A percentile compares a stretch with the other conserved stretches of the same genome.
Evolutionary conservation across 768 basidiomycete species (phyloP).

Genomic region (Boletus barrowsii): DNA sequence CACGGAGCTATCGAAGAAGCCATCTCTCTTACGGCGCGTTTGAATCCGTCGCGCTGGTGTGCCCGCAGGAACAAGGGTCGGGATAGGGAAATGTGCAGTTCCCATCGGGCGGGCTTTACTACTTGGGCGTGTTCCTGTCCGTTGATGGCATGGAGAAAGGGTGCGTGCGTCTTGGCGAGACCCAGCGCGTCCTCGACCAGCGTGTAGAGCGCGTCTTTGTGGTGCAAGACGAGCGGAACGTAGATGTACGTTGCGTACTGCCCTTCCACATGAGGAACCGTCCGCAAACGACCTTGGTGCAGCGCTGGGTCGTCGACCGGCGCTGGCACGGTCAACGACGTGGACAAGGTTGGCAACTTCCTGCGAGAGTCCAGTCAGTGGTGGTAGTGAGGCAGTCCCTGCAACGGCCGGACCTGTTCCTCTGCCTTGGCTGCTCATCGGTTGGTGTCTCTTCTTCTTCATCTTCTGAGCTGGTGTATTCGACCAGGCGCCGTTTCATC

Average conservation of each 20-base stretch:
- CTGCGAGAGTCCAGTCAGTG: constrained; percentile 31
- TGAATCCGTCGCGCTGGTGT: constrained; percentile 76
- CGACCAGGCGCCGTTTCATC: constrained; percentile 40
- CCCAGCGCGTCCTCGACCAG: constrained; percentile 45
- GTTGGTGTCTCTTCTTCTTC: constrained; percentile 8
- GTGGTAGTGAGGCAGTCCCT: neutral
- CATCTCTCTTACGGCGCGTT: constrained; percentile 52
- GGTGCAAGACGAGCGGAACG: constrained; percentile 52
- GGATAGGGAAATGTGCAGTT: constrained; percentile 84
- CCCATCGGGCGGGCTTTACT: constrained; percentile 20
- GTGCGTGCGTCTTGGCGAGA: constrained; percentile 43
- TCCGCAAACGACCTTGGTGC: constrained; percentile 82
- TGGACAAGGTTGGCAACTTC: constrained; percentile 60
- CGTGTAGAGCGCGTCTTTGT: constrained; percentile 41
- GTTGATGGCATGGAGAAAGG: constrained; percentile 48
- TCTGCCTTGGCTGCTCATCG: constrained; percentile 20
- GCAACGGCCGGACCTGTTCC: constrained; percentile 39
- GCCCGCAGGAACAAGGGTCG: constrained; percentile 76
- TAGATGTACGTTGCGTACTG: constrained; percentile 83
- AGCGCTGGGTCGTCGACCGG: constrained; percentile 72
- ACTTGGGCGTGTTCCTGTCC: constrained; percentile 2
- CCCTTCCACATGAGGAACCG: constrained; percentile 79
- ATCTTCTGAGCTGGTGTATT: constrained; percentile 52
- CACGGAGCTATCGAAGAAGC: constrained; percentile 49
- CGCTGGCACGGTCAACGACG: constrained; percentile 41